These are phyloP conservation scores for Macroventuria anomochaeta DNA, from an alignment of 2,329 filamentous ascomycete genomes.

Conservation along the genomic window DNA sequence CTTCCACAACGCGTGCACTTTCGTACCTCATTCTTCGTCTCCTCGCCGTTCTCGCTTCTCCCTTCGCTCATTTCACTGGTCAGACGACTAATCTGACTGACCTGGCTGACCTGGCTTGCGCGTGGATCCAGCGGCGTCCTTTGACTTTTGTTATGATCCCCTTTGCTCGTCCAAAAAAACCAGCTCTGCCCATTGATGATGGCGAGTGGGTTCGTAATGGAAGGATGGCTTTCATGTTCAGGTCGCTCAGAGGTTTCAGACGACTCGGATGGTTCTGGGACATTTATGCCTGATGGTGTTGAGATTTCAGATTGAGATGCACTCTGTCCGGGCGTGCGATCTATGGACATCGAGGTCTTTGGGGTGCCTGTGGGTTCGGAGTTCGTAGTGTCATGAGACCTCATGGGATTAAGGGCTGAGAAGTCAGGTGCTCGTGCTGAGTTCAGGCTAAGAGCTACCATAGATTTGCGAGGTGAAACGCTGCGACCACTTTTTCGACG, in stretches of 20 bases:
- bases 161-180: conserved; percentile 55
- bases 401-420: conserved; percentile 23
- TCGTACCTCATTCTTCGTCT: background rate
- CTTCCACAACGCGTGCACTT: conserved; percentile 65
- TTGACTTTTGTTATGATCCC: background rate
- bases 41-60: conserved; percentile 56
- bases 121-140: conserved; percentile 44
- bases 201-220: conserved; percentile 53
- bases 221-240: background rate
- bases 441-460: conserved; percentile 31
- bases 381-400: conserved; percentile 20
- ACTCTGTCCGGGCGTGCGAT: conserved; percentile 21
- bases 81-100: conserved; percentile 66
- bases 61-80: conserved; percentile 37
- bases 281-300: background rate
- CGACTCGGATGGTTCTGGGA: background rate
- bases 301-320: conserved; percentile 16
- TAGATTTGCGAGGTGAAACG: conserved; percentile 57
- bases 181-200: conserved; percentile 60
- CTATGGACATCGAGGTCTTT: conserved; percentile 31
- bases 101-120: conserved; percentile 58
- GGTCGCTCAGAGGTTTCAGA: background rate
- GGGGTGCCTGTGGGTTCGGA: conserved; percentile 23
- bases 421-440: conserved; percentile 27
- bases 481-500: conserved; percentile 48